These are phyloP conservation scores for Viridothelium virens DNA, from an alignment of 495 filamentous ascomycete species.

Conservation along the genomic window DNA sequence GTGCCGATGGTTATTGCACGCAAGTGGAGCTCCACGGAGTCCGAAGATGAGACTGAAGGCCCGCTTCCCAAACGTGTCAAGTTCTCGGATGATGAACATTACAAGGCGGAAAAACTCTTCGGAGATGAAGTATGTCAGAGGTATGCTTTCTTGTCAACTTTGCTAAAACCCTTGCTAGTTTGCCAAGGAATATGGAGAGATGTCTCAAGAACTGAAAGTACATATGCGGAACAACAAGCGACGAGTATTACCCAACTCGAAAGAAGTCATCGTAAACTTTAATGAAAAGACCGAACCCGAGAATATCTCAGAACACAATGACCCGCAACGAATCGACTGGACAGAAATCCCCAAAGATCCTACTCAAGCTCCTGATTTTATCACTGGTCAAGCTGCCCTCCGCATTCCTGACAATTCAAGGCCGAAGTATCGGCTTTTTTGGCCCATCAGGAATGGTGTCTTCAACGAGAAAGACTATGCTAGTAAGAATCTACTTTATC, in stretches of 20 bases:
- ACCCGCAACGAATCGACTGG: constrained; percentile 88
- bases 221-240: constrained; percentile 89
- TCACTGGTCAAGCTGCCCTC: constrained; percentile 72
- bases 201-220: constrained; percentile 77
- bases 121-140: constrained; percentile 61
- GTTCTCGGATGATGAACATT: constrained; percentile 48
- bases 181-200: constrained; percentile 64
- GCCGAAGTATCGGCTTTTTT: constrained; percentile 82
- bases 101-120: constrained; percentile 68
- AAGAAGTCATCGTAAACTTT: constrained; percentile 86
- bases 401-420: constrained; percentile 84
- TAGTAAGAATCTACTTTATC: constrained; percentile 63
- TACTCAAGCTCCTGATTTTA: constrained; percentile 56
- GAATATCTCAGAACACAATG: constrained; percentile 85
- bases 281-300: constrained; percentile 76
- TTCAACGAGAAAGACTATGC: constrained; percentile 85
- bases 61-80: constrained; percentile 85
- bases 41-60: constrained; percentile 67
- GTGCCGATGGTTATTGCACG: constrained; percentile 88
- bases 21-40: constrained; percentile 65
- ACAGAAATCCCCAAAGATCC: constrained; percentile 64
- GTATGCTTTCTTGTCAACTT: neutral
- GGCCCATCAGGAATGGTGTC: constrained; percentile 80
- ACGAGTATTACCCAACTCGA: constrained; percentile 87
- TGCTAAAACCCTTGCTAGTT: constrained; percentile 41